Evolutionary conservation across 768 basidiomycete genomes (phyloP).

Genomic region (Pleurotus giganteus): DNA sequence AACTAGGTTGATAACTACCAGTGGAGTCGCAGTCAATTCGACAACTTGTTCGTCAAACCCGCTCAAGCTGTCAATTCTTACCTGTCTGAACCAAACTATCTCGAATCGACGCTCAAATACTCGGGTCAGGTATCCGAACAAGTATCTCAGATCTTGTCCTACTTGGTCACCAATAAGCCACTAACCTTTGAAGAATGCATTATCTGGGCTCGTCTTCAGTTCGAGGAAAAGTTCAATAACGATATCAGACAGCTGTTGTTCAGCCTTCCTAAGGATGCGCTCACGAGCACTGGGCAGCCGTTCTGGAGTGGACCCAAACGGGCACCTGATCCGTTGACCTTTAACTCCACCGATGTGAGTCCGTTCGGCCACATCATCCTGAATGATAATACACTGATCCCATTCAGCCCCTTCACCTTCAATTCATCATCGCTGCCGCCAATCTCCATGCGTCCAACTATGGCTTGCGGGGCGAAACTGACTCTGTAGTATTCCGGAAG

Average conservation of each 20-base stretch:
- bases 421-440: conserved; percentile 89
- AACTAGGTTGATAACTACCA: conserved; percentile 24
- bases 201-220: conserved; percentile 92
- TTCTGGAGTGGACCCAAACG: conserved; percentile 99
- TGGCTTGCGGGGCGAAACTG: conserved; percentile 86
- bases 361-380: too few relatives aligned
- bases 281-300: conserved; percentile 89
- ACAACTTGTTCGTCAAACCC: conserved; percentile 91
- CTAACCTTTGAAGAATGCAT: conserved; percentile 97
- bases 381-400: conserved; percentile 13
- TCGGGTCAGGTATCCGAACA: conserved; percentile 91
- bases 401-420: conserved; percentile 75
- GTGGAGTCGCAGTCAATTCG: conserved; percentile 96
- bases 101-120: conserved; percentile 88
- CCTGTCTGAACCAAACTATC: conserved; percentile 93
- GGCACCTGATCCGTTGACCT: conserved; percentile 87
- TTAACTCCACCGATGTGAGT: conserved; percentile 85
- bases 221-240: conserved; percentile 92
- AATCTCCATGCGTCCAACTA: conserved; percentile 99
- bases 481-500: conserved; percentile 78
- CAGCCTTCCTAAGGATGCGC: conserved; percentile 92
- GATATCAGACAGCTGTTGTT: conserved; percentile 89
- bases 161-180: conserved; percentile 89
- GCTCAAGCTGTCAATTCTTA: conserved; percentile 93
- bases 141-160: conserved; percentile 83